Evolutionary conservation across 148 eudicot species (phyloP).

Genomic region (Linanthus parryae): DNA sequence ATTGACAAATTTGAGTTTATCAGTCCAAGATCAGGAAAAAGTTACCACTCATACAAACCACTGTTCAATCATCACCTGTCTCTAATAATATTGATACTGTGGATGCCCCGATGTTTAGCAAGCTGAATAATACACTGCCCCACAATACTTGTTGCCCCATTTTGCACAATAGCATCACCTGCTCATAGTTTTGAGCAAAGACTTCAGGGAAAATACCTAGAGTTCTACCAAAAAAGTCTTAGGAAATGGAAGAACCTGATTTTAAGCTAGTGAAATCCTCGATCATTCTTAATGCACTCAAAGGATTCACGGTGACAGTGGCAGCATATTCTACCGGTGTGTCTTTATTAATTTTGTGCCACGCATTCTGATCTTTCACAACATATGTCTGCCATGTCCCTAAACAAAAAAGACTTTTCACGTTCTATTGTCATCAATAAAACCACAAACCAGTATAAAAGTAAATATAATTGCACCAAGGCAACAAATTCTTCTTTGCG

Average conservation of each 20-base stretch:
- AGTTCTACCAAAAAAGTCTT: not conserved
- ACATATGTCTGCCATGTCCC: slow-evolving; percentile 90
- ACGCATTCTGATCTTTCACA: slow-evolving; percentile 66
- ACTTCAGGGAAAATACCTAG: slow-evolving; percentile 11
- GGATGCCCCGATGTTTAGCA: slow-evolving; percentile 67
- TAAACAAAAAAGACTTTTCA: slow-evolving; percentile 15
- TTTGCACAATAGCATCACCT: slow-evolving; percentile 94
- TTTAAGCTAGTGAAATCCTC: slow-evolving; percentile 60
- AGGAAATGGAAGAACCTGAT: slow-evolving; percentile 38
- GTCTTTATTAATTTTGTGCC: slow-evolving; percentile 74
- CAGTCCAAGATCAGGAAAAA: too few relatives aligned
- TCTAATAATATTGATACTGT: slow-evolving; percentile 69
- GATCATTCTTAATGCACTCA: slow-evolving; percentile 85
- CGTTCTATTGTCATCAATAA: not conserved
- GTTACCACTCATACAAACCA: too few relatives aligned
- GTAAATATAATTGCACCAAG: too few relatives aligned
- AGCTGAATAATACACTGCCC: slow-evolving; percentile 95
- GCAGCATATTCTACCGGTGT: slow-evolving; percentile 87
- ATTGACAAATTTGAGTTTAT: too few relatives aligned
- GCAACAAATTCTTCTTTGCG: not conserved
- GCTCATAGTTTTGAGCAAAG: slow-evolving; percentile 8
- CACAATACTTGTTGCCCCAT: slow-evolving; percentile 96
- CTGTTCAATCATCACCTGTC: too few relatives aligned
- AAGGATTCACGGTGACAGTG: slow-evolving; percentile 77
- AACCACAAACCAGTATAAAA: not conserved